Evolutionary conservation across 495 filamentous ascomycete species (phyloP), one percentile per base, ranked within the genome.

Genomic region (Bathelium albidoporum): DNA sequence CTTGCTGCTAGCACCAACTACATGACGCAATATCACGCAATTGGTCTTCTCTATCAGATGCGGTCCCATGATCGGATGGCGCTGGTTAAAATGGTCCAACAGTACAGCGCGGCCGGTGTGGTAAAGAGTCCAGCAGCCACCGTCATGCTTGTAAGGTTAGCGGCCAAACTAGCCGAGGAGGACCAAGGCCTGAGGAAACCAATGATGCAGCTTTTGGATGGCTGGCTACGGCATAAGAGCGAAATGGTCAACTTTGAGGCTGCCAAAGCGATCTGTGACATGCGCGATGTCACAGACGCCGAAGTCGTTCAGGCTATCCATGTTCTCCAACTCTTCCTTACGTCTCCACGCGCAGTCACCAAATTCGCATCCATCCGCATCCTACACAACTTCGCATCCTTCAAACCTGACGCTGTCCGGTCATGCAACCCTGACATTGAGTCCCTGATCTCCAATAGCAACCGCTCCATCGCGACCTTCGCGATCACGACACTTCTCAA

Each of bases 191-290:
- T 99, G 66, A 84, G 93, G 69, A 95, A 89, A 76, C 89, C 89
- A 64, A 96, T 96, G 92, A 90, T 95, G 84, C 84, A 89, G 74
- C 83, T 97, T 71, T 81, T 97, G 73, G 92, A 97, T 76, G 90
- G 92, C 69, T 96, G 91, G 92, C 82, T 96, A 71, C 84, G 94
- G 73, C 92, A 99, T 75, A 99, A 99, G 85, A 91, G 91, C 72
- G 94, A 99, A 72, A 97, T 99, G 95, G 95, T 98, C 74, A 99
- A 97, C 77, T 97, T 99, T 69, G 94, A 99, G 78, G 94, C 94
- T 60, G 95, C 94, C 26, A 97, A 97, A 80, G 90, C 93, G 24
- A 96, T 99, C 73, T 95, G 91, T 75, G 88, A 93, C 69, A 87
- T 97, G 82, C 84, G 85, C 59, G 91, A 98, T 75, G 89, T 97